Conservation (phyloP, 2,329 filamentous ascomycete species). For the Exophiala calicioides region DNA sequence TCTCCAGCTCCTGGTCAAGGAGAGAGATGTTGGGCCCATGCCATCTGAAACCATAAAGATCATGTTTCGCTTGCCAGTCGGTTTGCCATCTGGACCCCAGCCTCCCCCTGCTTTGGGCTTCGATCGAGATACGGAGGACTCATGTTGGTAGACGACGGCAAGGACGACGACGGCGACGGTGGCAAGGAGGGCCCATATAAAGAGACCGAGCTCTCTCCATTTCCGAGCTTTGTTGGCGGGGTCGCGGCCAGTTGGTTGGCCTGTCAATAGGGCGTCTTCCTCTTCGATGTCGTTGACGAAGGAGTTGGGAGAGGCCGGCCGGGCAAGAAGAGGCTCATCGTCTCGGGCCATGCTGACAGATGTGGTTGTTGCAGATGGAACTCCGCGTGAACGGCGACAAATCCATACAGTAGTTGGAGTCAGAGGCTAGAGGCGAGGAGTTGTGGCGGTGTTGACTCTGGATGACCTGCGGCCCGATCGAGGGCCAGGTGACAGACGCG, state of each 20-base stretch:
- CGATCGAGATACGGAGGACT: conserved; percentile 47
- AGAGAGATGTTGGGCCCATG: conserved; percentile 92
- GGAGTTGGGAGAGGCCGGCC: conserved; percentile 58
- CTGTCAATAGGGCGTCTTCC: conserved; percentile 63
- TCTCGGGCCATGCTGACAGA: conserved; percentile 32
- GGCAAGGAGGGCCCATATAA: conserved; percentile 79
- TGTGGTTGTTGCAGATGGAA: too few relatives aligned
- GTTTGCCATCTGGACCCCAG: conserved; percentile 45
- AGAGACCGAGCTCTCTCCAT: conserved; percentile 74
- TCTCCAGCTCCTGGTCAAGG: conserved; percentile 80
- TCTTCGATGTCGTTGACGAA: conserved; percentile 59
- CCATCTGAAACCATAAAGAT: conserved; percentile 99
- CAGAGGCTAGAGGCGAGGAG: too few relatives aligned
- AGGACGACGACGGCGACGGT: conserved; percentile 77
- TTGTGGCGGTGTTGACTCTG: too few relatives aligned
- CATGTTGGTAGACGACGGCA: conserved; percentile 75
- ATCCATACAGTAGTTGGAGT: too few relatives aligned
- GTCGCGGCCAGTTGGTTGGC: conserved; percentile 45
- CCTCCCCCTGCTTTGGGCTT: conserved; percentile 31
- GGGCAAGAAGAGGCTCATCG: conserved; percentile 56
- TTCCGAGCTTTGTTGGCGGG: conserved; percentile 52
- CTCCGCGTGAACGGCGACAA: too few relatives aligned
- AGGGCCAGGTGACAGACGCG: too few relatives aligned
- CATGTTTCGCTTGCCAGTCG: conserved; percentile 77
- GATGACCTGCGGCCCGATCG: too few relatives aligned